Evolutionary conservation across 2,329 filamentous ascomycete genomes (phyloP).

Genomic region (Macroventuria anomochaeta): DNA sequence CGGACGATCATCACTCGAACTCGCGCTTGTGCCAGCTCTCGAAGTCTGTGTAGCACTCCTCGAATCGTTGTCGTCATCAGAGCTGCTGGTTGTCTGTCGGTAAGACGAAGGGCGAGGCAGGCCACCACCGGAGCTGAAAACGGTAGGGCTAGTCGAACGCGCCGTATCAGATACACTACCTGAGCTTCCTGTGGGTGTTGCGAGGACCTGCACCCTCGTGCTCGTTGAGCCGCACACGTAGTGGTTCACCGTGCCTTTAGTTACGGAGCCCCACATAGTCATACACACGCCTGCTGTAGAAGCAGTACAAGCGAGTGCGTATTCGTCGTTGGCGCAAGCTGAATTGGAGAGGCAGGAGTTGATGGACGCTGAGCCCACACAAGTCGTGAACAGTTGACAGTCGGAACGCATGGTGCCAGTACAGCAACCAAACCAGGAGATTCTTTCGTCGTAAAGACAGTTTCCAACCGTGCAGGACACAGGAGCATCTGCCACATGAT

Average conservation of each 20-base stretch:
- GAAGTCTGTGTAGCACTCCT: neutral
- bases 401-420: slow-evolving; percentile 8
- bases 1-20: neutral
- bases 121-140: neutral
- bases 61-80: neutral
- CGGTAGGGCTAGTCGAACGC: neutral
- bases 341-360: slow-evolving; percentile 16
- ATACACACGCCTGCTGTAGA: slow-evolving; percentile 18
- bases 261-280: slow-evolving; percentile 14
- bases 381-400: slow-evolving; percentile 20
- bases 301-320: slow-evolving; percentile 16
- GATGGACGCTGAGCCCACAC: slow-evolving; percentile 20
- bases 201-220: slow-evolving; percentile 12
- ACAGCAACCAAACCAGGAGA: slow-evolving; percentile 32
- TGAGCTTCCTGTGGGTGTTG: slow-evolving; percentile 1
- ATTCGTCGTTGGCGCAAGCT: slow-evolving; percentile 18
- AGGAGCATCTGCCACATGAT: slow-evolving; percentile 11
- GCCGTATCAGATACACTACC: neutral
- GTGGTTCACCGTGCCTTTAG: slow-evolving; percentile 16
- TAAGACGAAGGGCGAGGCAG: neutral
- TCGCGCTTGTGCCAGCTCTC: neutral
- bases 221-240: slow-evolving; percentile 20
- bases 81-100: neutral
- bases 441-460: slow-evolving; percentile 19
- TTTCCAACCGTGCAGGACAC: slow-evolving; percentile 20